These are phyloP conservation scores for Conticribra guillardii DNA, from an alignment of 108 stramenopile genomes.

Conservation along the genomic window DNA sequence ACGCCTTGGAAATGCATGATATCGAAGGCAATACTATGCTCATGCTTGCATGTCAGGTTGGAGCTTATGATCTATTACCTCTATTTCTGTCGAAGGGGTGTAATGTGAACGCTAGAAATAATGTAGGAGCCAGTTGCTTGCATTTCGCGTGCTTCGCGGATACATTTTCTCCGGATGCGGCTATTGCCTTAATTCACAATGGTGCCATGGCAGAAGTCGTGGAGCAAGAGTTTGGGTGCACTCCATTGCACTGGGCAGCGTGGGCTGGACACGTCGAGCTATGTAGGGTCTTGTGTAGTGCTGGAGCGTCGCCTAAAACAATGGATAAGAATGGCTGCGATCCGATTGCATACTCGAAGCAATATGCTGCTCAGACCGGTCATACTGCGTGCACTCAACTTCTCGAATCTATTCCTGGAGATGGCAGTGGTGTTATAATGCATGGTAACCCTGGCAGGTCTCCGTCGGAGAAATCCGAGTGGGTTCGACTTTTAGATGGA, in stretches of 20 bases:
- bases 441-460: background rate
- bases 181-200: conserved; percentile 40
- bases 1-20: conserved; percentile 47
- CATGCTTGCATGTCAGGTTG: conserved; percentile 48
- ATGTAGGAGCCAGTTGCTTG: conserved; percentile 42
- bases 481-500: conserved; percentile 48
- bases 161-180: conserved; percentile 46
- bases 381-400: conserved; percentile 37
- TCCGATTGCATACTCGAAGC: conserved; percentile 48
- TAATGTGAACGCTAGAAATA: conserved; percentile 51
- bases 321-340: conserved; percentile 52
- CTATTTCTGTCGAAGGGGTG: conserved; percentile 48
- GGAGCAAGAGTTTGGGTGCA: conserved; percentile 50
- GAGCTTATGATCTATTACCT: conserved; percentile 42
- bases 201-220: conserved; percentile 51
- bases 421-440: conserved; percentile 1
- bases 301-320: conserved; percentile 50
- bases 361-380: conserved; percentile 16
- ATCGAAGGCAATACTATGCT: conserved; percentile 45
- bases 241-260: conserved; percentile 61
- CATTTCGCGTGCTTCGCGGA: conserved; percentile 53
- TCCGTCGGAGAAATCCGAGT: conserved; percentile 15
- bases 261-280: conserved; percentile 41
- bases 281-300: conserved; percentile 47
- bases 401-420: conserved; percentile 18